Base-by-base conservation (phyloP, 2,329 filamentous ascomycete species). In the Elsinoe australis region DNA sequence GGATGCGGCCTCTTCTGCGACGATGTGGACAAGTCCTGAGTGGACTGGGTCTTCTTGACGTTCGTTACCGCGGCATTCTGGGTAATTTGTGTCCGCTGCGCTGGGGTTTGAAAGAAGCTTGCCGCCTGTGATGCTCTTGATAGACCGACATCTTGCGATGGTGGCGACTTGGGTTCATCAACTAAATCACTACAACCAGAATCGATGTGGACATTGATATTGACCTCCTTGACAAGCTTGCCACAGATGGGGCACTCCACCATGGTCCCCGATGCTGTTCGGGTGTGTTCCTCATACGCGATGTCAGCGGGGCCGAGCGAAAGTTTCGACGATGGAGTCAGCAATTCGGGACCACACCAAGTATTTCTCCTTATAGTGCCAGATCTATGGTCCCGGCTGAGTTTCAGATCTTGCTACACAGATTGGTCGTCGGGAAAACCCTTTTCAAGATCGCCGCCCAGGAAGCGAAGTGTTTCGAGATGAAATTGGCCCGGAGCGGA, bases 181-280 rank as follows among this genome's bases (percentile, higher is more conserved):
- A 92, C 64, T 61, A 82, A 82, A 28, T 71, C 73, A 52, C 76
- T 66, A 69, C 90, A 96, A 54, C 77, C 78, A 22, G 87, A 90
- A 68, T 96, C 92, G 61, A 96, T 80, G 66, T 96, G 90, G 56
- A 75, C 75, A 68, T 96, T 96, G 72, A 96, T 96, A 56, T 83
- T 78, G 60, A 71, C 70, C 55, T 82, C 69, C 55, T 78, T 82
- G 58, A 92, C 86, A 49, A 74, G 71, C 58, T 84, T 83, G 60
- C 78, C 74, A 71, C 88, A 95, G 55, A 89, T 85, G 12, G 88
- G 88, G 62, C 88, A 95, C 58, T 79, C 76, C 56, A 94, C 85
- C 73, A 72, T 70, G 26, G 3, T 44, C n/a, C n/a, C n/a, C n/a
- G n/a, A n/a, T n/a, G n/a, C n/a, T n/a, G n/a, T n/a, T n/a, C n/a